Conservation (phyloP, 805 yeast species). For the Candida palmyrensis region DNA sequence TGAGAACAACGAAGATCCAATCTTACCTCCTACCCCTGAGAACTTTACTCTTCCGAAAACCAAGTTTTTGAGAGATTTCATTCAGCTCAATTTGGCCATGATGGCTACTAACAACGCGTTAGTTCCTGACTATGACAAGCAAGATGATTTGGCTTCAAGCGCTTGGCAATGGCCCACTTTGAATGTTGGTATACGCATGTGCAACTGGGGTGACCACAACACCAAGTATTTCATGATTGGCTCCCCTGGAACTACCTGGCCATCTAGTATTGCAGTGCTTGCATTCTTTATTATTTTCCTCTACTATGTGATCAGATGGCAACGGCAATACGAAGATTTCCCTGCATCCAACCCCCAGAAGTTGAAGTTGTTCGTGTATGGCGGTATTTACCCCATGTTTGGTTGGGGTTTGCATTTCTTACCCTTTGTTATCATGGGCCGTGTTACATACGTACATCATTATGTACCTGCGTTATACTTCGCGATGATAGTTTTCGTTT, state of each 20-base stretch:
- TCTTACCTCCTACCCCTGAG: conserved; percentile 55
- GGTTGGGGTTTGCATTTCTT: conserved; percentile 88
- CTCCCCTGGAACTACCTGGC: conserved; percentile 66
- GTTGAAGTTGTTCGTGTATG: conserved; percentile 53
- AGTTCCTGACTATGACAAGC: conserved; percentile 68
- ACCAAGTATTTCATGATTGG: conserved; percentile 64
- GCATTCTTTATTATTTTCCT: conserved; percentile 44
- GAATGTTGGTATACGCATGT: conserved; percentile 67
- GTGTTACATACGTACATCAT: conserved; percentile 46
- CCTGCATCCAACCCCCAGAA: conserved; percentile 34
- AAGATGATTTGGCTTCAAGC: conserved; percentile 63
- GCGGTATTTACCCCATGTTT: conserved; percentile 78
- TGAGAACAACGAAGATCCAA: conserved; percentile 60
- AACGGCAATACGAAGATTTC: conserved; percentile 64
- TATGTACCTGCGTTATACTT: conserved; percentile 93
- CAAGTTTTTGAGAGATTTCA: conserved; percentile 63
- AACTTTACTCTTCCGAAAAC: conserved; percentile 69
- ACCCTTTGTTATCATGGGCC: conserved; percentile 87
- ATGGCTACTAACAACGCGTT: conserved; percentile 80
- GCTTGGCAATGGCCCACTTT: conserved; percentile 87
- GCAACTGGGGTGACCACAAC: conserved; percentile 58
- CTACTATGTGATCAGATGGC: conserved; percentile 50
- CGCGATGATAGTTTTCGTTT: conserved; percentile 76
- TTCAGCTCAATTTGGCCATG: conserved; percentile 73
- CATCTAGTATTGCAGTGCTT: conserved; percentile 58